A percentile compares a stretch with the other conserved stretches of the same genome.
Evolutionary conservation across 2,329 filamentous ascomycete genomes (phyloP).

Genomic region (Trematosphaeria pertusa): DNA sequence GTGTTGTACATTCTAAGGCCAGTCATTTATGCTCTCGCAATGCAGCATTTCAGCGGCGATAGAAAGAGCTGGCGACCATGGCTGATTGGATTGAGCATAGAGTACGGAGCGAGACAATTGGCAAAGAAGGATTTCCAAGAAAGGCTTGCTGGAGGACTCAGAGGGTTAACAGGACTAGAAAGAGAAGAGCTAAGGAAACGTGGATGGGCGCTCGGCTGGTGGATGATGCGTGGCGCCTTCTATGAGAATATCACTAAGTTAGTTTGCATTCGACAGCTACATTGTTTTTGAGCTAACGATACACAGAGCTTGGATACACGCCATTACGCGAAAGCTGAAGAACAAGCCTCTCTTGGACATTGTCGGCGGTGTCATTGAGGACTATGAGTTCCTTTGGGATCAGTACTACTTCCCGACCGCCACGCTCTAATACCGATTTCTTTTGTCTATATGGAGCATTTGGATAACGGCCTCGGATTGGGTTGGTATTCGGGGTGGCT

Average conservation of each 20-base stretch:
- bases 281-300: conserved; percentile 24
- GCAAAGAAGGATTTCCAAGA: conserved; percentile 70
- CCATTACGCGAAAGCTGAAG: conserved; percentile 73
- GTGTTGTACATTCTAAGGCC: conserved; percentile 91
- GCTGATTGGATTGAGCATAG: conserved; percentile 83
- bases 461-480: not conserved
- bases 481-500: not conserved
- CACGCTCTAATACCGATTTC: conserved; percentile 54
- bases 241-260: conserved; percentile 87
- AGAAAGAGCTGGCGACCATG: conserved; percentile 90
- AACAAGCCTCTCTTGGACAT: conserved; percentile 79
- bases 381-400: conserved; percentile 98
- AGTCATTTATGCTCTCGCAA: conserved; percentile 81
- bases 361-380: conserved; percentile 84
- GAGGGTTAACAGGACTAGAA: conserved; percentile 83
- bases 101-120: conserved; percentile 88
- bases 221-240: conserved; percentile 94
- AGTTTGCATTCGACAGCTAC: conserved; percentile 25
- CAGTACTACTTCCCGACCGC: conserved; percentile 89
- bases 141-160: conserved; percentile 71
- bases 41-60: conserved; percentile 74
- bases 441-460: conserved; percentile 4
- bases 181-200: conserved; percentile 87
- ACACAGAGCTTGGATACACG: conserved; percentile 66
- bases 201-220: conserved; percentile 93